Percentiles rank a stretch among this genome's conserved stretches.
These are phyloP conservation scores for Myriosclerotinia duriaeana DNA, from an alignment of 2,329 filamentous ascomycete genomes.

Conservation along the genomic window DNA sequence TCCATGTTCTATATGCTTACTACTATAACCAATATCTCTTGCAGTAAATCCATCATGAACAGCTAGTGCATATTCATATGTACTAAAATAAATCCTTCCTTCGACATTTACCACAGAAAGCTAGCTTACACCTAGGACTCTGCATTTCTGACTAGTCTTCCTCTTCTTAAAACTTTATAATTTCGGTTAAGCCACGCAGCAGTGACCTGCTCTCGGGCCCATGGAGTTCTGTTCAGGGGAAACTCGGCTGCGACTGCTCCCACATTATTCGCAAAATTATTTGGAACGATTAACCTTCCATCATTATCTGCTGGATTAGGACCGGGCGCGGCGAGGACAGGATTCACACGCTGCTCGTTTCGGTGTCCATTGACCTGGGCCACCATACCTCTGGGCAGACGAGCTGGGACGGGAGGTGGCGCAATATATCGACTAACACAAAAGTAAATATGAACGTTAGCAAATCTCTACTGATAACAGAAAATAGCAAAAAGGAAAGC, in stretches of 20 bases:
- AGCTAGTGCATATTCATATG: too few species aligned
- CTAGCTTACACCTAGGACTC: too few species aligned
- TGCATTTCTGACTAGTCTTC: not conserved
- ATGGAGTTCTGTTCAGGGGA: not conserved
- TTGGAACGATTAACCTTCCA: not conserved
- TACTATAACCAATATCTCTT: too few species aligned
- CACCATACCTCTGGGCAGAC: not conserved
- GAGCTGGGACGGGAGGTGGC: not conserved
- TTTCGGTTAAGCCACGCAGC: not conserved
- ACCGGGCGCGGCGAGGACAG: rapidly evolving
- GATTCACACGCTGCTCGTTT: not conserved
- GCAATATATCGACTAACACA: slow-evolving; percentile 1
- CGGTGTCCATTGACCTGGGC: too few species aligned
- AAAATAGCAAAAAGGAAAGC: too few species aligned
- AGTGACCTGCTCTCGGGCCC: not conserved
- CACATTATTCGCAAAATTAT: too few species aligned
- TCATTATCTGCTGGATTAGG: not conserved
- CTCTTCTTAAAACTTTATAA: not conserved
- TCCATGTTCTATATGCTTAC: too few species aligned
- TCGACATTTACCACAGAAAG: too few species aligned
- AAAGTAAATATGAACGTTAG: not conserved
- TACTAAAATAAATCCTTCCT: too few species aligned
- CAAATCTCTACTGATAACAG: too few species aligned
- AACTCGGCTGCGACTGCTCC: not conserved
- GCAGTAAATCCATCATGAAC: too few species aligned